Evolutionary conservation across 306 rosid genomes (phyloP).

Genomic region (Delonix regia): DNA sequence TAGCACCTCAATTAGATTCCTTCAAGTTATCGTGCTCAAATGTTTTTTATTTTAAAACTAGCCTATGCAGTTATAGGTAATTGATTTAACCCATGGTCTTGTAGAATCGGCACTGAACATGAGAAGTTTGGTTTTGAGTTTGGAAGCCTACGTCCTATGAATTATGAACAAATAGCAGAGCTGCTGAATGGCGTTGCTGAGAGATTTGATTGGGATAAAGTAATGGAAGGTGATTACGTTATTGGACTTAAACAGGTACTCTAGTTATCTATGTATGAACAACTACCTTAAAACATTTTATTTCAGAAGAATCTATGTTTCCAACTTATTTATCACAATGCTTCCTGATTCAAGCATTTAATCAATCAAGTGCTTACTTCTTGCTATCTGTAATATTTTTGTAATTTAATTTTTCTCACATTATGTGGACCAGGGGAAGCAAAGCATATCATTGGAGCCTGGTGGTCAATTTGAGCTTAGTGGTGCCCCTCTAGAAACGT

Average conservation of each 20-base stretch:
- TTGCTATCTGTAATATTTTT: neutral
- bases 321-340: conserved; percentile 12
- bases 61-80: conserved; percentile 13
- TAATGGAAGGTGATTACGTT: conserved; percentile 86
- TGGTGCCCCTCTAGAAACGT: conserved; percentile 96
- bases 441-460: conserved; percentile 96
- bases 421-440: conserved; percentile 78
- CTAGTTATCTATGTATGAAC: conserved; percentile 18
- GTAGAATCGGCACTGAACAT: conserved; percentile 98
- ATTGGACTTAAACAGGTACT: conserved; percentile 95
- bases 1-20: conserved; percentile 8
- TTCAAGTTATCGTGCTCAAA: conserved; percentile 9
- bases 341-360: conserved; percentile 20
- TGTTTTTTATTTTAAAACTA: neutral
- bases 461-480: conserved; percentile 99
- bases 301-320: conserved; percentile 18
- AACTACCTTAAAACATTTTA: neutral
- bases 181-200: conserved; percentile 82
- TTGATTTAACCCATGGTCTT: conserved; percentile 35
- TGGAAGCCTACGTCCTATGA: conserved; percentile 77
- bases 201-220: conserved; percentile 96
- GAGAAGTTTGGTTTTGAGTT: conserved; percentile 97
- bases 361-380: conserved; percentile 10
- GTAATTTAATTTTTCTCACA: neutral
- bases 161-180: conserved; percentile 85